These are phyloP conservation scores for Dioscorea alata DNA, from an alignment of 106 monocot species.

Conservation along the genomic window DNA sequence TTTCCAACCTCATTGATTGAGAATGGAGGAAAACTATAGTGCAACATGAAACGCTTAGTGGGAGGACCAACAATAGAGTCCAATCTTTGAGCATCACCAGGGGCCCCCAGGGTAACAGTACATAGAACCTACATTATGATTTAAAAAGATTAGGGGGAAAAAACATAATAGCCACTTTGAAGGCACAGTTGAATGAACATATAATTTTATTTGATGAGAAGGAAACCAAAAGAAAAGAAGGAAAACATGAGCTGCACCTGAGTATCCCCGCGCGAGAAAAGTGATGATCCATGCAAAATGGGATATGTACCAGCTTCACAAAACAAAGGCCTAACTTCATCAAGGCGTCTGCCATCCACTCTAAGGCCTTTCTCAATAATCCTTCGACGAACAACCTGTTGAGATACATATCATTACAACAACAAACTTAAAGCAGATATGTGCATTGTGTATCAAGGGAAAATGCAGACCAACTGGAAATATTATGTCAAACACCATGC, in stretches of 20 bases:
- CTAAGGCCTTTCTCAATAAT: slow-evolving; percentile 84
- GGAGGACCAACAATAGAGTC: slow-evolving; percentile 94
- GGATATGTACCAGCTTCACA: slow-evolving; percentile 80
- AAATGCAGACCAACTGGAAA: too few species aligned
- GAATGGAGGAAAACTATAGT: slow-evolving; percentile 92
- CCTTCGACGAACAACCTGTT: slow-evolving; percentile 78
- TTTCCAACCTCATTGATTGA: slow-evolving; percentile 96
- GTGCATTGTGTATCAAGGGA: too few species aligned
- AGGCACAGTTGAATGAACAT: not conserved
- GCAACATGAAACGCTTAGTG: slow-evolving; percentile 97
- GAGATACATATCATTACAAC: not conserved
- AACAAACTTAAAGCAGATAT: too few species aligned
- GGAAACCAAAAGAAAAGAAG: not conserved
- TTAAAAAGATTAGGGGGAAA: not conserved
- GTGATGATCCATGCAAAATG: slow-evolving; percentile 84
- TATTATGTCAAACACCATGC: too few species aligned
- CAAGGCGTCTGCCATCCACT: slow-evolving; percentile 90
- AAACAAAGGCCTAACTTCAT: slow-evolving; percentile 88
- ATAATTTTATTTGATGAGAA: not conserved
- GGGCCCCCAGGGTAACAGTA: slow-evolving; percentile 94
- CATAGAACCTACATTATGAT: slow-evolving; percentile 65
- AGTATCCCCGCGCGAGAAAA: slow-evolving; percentile 92
- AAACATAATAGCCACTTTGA: not conserved
- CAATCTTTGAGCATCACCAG: slow-evolving; percentile 88
- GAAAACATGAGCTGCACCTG: slow-evolving; percentile 35